Conservation (phyloP, 2,329 filamentous ascomycete species). For the Zymoseptoria pseudotritici region DNA sequence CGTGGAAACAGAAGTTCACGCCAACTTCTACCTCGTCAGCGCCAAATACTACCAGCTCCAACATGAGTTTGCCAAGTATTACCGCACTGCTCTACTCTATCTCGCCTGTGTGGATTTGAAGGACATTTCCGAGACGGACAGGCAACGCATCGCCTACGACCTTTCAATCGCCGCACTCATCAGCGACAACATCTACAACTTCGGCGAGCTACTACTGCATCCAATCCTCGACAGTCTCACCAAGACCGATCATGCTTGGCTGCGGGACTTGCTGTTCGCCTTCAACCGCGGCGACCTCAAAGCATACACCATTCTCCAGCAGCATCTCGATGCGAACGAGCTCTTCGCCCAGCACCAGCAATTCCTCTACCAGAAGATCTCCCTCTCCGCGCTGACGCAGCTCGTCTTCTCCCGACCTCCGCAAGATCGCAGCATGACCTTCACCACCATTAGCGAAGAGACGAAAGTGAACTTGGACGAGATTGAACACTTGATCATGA, state of each 20-base stretch:
- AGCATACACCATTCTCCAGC: conserved; percentile 70
- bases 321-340: conserved; percentile 66
- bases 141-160: conserved; percentile 79
- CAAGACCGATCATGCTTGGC: conserved; percentile 71
- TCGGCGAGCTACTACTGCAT: conserved; percentile 95
- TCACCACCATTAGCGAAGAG: conserved; percentile 78
- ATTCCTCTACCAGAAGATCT: conserved; percentile 95
- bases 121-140: conserved; percentile 65
- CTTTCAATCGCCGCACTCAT: conserved; percentile 87
- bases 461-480: conserved; percentile 86
- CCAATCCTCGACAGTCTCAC: conserved; percentile 83
- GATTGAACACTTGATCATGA: conserved; percentile 98
- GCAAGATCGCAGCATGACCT: conserved; percentile 91
- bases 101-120: conserved; percentile 88
- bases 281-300: conserved; percentile 93
- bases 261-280: conserved; percentile 90
- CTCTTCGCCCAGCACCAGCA: conserved; percentile 71
- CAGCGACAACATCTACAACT: conserved; percentile 97
- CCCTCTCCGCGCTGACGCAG: conserved; percentile 90
- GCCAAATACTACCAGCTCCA: conserved; percentile 88
- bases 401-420: conserved; percentile 92
- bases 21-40: conserved; percentile 91
- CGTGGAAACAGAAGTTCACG: conserved; percentile 91
- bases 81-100: conserved; percentile 94
- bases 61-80: conserved; percentile 91